phyloP scores from a whole-genome alignment of 257 asterid genomes.

The Forsythia suspensa region DNA sequence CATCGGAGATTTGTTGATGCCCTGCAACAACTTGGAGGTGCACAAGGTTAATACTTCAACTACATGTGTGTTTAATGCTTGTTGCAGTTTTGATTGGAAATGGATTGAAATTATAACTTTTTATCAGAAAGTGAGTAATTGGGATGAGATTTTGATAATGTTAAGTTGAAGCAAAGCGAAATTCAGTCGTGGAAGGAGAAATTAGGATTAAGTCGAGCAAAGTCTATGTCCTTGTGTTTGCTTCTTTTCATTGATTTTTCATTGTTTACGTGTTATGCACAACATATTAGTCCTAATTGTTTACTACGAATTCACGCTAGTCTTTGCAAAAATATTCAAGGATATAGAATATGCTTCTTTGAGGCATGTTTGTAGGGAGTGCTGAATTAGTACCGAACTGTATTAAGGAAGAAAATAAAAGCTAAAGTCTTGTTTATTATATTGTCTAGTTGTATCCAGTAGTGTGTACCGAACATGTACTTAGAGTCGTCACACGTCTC shows the following conservation, averaged over 20 bases:
- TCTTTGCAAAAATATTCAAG: background rate
- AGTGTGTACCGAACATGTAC: background rate
- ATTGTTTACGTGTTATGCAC: too few relatives aligned
- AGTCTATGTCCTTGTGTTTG: background rate
- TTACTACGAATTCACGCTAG: background rate
- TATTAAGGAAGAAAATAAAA: background rate
- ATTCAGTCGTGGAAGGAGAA: background rate
- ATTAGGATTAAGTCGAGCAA: background rate
- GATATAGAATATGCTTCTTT: background rate
- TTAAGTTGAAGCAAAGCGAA: background rate
- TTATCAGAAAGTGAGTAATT: background rate
- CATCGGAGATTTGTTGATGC: slow-evolving; percentile 52
- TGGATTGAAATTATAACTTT: background rate
- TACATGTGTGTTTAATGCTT: background rate
- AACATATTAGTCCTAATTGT: background rate
- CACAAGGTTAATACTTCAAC: slow-evolving; percentile 45
- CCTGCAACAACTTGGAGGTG: slow-evolving; percentile 54
- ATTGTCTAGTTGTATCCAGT: background rate
- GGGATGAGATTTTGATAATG: background rate
- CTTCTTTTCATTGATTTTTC: background rate
- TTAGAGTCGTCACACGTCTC: background rate
- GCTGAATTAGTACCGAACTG: background rate
- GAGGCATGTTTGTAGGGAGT: background rate
- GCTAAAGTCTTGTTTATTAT: background rate
- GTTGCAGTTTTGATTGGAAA: background rate